Evolutionary conservation across 1,284 basidiomycete genomes (phyloP).

Genomic region (Rhodotorula mucilaginosa): DNA sequence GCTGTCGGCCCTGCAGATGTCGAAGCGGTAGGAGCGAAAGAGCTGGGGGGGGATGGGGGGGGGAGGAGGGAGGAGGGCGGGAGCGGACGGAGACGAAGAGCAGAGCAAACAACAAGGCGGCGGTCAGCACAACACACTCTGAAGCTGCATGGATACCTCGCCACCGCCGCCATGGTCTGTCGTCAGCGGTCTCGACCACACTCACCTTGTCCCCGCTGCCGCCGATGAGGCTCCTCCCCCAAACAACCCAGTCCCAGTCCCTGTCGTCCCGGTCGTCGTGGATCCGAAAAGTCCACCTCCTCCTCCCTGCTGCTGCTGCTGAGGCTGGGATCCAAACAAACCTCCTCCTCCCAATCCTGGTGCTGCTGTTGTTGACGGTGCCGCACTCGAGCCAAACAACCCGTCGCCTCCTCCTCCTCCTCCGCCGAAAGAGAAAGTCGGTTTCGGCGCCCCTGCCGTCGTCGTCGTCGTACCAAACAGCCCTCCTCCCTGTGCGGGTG

Average conservation of each 20-base stretch:
- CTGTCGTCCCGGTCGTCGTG: no score
- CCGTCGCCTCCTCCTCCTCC: not conserved
- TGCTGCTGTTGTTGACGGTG: not conserved
- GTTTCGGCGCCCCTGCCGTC: not conserved
- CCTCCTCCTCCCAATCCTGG: not conserved
- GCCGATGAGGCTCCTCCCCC: not conserved
- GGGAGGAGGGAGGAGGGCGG: no score
- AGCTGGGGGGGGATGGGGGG: no score
- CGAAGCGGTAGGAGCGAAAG: not conserved
- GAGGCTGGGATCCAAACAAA: constrained; percentile 1
- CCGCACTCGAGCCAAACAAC: constrained; percentile 7
- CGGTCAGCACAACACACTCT: no score
- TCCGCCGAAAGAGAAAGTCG: constrained; percentile 20
- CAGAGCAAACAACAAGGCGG: no score
- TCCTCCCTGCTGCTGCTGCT: constrained; percentile 1
- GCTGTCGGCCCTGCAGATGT: not conserved
- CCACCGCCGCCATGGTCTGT: no score
- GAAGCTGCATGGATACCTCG: no score
- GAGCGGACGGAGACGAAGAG: no score
- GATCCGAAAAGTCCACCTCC: constrained; percentile 6
- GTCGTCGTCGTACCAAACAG: constrained; percentile 9
- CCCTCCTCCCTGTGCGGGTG: not conserved
- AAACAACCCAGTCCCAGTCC: not conserved
- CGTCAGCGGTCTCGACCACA: not conserved
- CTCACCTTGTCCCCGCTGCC: not conserved